A percentile compares a stretch with the other conserved stretches of the same genome.
These are phyloP conservation scores for Amanita rubescens DNA, from an alignment of 768 basidiomycete genomes.

Conservation along the genomic window DNA sequence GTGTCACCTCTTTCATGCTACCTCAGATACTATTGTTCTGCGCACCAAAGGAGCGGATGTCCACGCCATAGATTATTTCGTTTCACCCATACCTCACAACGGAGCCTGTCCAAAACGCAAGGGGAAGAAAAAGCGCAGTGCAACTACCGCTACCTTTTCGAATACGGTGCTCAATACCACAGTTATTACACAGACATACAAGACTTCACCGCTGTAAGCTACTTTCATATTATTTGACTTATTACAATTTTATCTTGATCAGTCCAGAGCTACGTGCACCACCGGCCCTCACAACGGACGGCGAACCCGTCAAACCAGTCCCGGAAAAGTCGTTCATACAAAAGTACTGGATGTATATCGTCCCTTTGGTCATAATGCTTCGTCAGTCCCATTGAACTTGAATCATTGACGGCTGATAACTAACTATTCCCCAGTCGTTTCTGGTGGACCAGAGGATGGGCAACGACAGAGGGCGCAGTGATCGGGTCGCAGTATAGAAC, in stretches of 20 bases:
- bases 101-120: conserved; percentile 50
- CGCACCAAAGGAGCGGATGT: conserved; percentile 37
- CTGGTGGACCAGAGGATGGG: conserved; percentile 34
- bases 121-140: conserved; percentile 13
- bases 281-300: conserved; percentile 58
- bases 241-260: conserved; percentile 3
- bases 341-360: conserved; percentile 88
- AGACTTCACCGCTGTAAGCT: conserved; percentile 52
- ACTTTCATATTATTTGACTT: neutral
- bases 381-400: conserved; percentile 32
- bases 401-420: neutral
- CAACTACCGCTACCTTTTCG: conserved; percentile 2
- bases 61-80: conserved; percentile 65
- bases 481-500: neutral
- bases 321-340: conserved; percentile 77
- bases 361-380: conserved; percentile 47
- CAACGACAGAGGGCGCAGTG: conserved; percentile 12
- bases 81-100: conserved; percentile 59
- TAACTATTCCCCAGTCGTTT: conserved; percentile 23
- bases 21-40: conserved; percentile 50
- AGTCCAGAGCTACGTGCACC: conserved; percentile 67
- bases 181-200: conserved; percentile 35
- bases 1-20: conserved; percentile 59
- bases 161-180: conserved; percentile 39
- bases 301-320: conserved; percentile 49